phyloP scores from a whole-genome alignment of 2,329 filamentous ascomycete species.

The Sporothrix luriei region DNA sequence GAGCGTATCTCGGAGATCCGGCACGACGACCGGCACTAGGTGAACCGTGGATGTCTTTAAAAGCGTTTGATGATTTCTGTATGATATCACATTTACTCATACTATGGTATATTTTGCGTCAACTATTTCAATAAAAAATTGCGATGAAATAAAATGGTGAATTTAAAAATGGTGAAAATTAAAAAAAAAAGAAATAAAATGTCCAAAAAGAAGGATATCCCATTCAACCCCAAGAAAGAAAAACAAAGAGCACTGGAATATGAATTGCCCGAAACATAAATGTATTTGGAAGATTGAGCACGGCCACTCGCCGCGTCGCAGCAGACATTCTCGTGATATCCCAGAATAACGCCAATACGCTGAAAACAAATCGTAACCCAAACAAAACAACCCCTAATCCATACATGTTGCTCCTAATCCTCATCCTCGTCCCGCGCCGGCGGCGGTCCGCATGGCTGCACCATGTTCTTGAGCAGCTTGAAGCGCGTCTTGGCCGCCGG shows the following conservation, averaged over 20 bases:
- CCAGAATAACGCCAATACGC: constrained; percentile 7
- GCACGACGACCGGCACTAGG: constrained; percentile 27
- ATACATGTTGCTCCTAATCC: not conserved
- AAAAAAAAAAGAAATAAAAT: not conserved
- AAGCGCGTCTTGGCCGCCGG: constrained; percentile 76
- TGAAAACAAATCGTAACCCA: not conserved
- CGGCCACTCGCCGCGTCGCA: not conserved
- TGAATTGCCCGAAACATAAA: not conserved
- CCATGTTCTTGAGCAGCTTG: constrained; percentile 80
- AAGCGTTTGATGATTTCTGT: not conserved
- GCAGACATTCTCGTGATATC: constrained; percentile 1
- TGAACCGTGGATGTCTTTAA: not conserved
- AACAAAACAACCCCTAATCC: not conserved
- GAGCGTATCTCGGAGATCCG: constrained; percentile 45
- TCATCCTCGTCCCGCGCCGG: constrained; percentile 58
- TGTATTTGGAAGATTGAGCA: not conserved
- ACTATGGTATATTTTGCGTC: not conserved
- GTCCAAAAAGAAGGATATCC: not conserved
- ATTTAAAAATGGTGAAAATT: not conserved
- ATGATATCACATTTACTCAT: not conserved
- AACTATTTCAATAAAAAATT: not conserved
- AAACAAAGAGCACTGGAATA: not conserved
- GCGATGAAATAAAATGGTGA: not conserved
- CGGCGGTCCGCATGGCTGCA: constrained; percentile 63
- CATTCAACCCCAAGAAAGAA: not conserved